phyloP scores from a whole-genome alignment of 2,329 filamentous ascomycete species.

The Colletotrichum incanum region DNA sequence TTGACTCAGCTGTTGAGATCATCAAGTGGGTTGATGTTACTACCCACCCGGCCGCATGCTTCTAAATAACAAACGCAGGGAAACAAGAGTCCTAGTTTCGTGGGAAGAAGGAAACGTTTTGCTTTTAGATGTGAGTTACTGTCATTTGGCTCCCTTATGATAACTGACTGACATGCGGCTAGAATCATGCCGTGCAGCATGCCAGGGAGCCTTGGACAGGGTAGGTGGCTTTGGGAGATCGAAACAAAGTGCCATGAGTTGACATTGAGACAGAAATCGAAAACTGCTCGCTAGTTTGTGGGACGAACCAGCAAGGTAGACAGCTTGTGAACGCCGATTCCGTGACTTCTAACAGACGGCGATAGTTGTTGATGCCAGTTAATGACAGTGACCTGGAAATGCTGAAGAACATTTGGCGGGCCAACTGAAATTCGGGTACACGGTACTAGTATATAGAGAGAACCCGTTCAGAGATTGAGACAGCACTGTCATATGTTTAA shows the following conservation, averaged over 20 bases:
- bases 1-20: slow-evolving; percentile 47
- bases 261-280: slow-evolving; percentile 1
- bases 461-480: not conserved
- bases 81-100: slow-evolving; percentile 42
- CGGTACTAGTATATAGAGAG: not conserved
- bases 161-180: not conserved
- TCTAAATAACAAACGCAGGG: not conserved
- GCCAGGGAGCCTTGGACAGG: slow-evolving; percentile 47
- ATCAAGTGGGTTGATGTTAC: slow-evolving; percentile 34
- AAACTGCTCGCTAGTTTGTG: slow-evolving; percentile 46
- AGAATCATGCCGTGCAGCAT: slow-evolving; percentile 49
- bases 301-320: slow-evolving; percentile 36
- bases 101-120: slow-evolving; percentile 47
- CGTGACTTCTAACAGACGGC: not conserved
- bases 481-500: not conserved
- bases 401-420: too few relatives aligned
- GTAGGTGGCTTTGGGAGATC: slow-evolving; percentile 3
- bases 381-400: not conserved
- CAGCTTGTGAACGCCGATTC: not conserved
- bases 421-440: not conserved
- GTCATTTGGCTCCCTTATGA: not conserved
- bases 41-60: not conserved
- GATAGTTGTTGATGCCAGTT: too few relatives aligned
- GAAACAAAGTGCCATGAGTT: not conserved
- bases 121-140: slow-evolving; percentile 45